Base-by-base conservation (phyloP, 331 rosid genomes). In the Rhamnella rubrinervis region DNA sequence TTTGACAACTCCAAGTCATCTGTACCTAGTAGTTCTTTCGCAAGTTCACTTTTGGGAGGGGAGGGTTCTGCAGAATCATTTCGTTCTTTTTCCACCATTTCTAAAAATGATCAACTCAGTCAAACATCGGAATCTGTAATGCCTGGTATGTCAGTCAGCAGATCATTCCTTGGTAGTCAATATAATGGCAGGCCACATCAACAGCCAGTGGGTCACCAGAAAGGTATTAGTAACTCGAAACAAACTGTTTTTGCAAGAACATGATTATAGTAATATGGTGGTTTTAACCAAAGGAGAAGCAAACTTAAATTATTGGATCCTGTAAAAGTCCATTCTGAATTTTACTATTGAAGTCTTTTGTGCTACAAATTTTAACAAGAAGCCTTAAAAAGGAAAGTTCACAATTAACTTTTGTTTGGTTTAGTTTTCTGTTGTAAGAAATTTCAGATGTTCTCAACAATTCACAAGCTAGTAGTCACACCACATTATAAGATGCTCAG, bases 131-230 rank as follows among this genome's bases (percentile, higher is more conserved):
- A 91, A 50, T 80, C 93, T 71, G 79, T 85, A 21, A 65, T 85
- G 44, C 71, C 92, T 53, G 86, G 71, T 71, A 37, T 77, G 66
- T 63, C 89, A 12, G 90, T 77, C 41, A 67, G 85, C 80, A 83
- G 85, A 75, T 75, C 85, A 2, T 71, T 84, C 40, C 59, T 79
- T 72, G 83, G 75, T 84, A 87, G 78, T 78, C 92, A 81, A 63
- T 79, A 83, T 76, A 81, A 71, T 68, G 74, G 63, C 65, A 85
- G 96, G 81, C 70, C 79, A 4, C 97, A 88, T 82, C 97, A 83
- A 72, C 98, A 81, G 75, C 75, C 71, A 55, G 79, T 55, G 63
- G 95, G 93, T 69, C 97, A 91, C 81, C 99, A 86, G 72, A 91
- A 86, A 86, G 99, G 99, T 95, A 89, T 74, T 21, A 51, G 66